Evolutionary conservation across 116 monocot genomes (phyloP), one percentile per base, ranked within the genome.

Genomic region (Iris pallida): DNA sequence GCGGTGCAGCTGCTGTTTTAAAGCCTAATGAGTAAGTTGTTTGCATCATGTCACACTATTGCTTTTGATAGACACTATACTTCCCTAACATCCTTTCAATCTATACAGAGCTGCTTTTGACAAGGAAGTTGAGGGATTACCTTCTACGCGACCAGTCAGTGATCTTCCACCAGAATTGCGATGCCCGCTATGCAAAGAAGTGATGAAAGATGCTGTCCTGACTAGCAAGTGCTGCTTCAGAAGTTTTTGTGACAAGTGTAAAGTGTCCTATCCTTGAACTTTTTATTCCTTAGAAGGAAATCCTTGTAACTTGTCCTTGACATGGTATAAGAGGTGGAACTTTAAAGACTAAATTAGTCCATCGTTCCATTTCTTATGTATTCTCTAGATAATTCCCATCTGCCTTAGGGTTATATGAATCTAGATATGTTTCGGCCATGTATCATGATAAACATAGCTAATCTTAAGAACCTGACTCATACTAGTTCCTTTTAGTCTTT

Each of bases 211-310:
- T 77, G 95, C 95, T 57, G 91, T 91, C 6, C 73, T 95, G 55
- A 89, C 95, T 16, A 85, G 91, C 86, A 95, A 91, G 61, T 95
- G 95, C 72, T 95, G 91, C 76, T 95, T 88, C 78, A 84, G 76
- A 54, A 95, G 91, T 75, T 95, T 92, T 51, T 92, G 92, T 79
- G 96, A 97, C 59, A 86, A 81, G 81, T 97, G 96, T 89, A 79
- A 30, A 78, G 88, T 20, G n/a, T 18, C 17, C 17, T 49, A 8
- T n/a, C n/a, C n/a, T n/a, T 52, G 51, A 52, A 52, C 19, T 16
- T 49, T 65, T 10, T 19, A 20, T 16, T 65, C 49, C 47, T 65
- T 6, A 7, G 4, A 44, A 16, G 8, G 8, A 15, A 13, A 63
- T 63, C 6, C 40, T 63, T 63, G 16, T 7, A 63, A 30, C 30